Evolutionary conservation across 1,139 yeast genomes (phyloP).

Genomic region (Zygoascus sp.): DNA sequence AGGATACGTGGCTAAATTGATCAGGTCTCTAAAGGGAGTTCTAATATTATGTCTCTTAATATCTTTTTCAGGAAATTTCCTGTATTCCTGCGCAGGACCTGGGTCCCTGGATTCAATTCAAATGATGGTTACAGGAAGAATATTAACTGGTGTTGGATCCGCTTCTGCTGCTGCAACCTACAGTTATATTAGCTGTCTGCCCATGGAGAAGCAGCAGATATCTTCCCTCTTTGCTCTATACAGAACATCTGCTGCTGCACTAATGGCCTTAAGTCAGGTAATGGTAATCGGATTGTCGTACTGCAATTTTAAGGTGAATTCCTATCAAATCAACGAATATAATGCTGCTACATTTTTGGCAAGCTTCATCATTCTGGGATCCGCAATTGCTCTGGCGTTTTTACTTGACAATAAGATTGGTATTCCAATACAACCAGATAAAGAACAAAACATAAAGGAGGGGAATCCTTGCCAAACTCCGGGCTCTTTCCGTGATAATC

Average conservation of each 20-base stretch:
- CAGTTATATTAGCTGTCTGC: slow-evolving; percentile 2
- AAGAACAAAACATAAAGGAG: background rate
- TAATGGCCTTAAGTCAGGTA: slow-evolving; percentile 1
- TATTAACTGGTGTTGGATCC: background rate
- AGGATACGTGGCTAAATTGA: slow-evolving; percentile 1
- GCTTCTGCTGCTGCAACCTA: slow-evolving; percentile 5
- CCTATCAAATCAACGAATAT: slow-evolving; percentile 3
- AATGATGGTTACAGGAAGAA: background rate
- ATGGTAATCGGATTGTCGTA: slow-evolving; percentile 2
- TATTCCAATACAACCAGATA: background rate
- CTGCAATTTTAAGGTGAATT: background rate
- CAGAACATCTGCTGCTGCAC: background rate
- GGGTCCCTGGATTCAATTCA: background rate
- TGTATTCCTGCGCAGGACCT: slow-evolving; percentile 6
- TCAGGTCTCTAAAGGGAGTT: background rate
- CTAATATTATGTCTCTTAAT: background rate
- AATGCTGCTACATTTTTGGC: background rate
- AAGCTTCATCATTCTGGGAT: background rate
- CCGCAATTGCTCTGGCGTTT: background rate
- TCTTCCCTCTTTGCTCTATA: background rate
- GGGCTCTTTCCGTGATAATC: no score
- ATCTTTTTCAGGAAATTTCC: background rate
- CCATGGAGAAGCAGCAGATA: background rate
- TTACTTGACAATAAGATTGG: background rate
- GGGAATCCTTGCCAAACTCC: no score